Base-by-base conservation (phyloP, 345 rosid species). In the Eucalyptus virginea region DNA sequence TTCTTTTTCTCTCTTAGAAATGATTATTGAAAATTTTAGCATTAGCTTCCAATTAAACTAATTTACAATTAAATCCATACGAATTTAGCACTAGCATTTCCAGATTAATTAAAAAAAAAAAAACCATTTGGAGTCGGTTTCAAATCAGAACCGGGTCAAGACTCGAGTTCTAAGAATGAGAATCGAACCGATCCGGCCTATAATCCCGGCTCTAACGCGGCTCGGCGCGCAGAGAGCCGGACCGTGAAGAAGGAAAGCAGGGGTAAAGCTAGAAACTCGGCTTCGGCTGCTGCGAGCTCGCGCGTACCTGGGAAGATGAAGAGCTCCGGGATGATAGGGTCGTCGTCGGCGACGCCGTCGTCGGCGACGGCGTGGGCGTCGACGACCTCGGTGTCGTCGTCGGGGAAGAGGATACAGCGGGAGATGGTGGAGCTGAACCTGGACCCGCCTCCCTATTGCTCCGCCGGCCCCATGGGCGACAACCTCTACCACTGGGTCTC, bases 401-500 rank as follows among this genome's bases (percentile, higher is more conserved):
- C 99, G 4, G 97, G 98, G 91, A 97, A 94, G 95, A 94, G 99
- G 92, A 97, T 98, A 32, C 99, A 96, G 89, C 93, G 96, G 81
- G 99, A 98, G 91, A 95, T 97, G 97, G 88, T 92, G 10, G 99
- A 97, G 91, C 97, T 96, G 19, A 96, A 93, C 93, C 88, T 88
- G 69, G 95, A 96, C 91, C 98, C 99, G 17, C 98, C 98, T 90
- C 92, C 91, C 80, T 95, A 96, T 88, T 97, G 97, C 87, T 97
- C 98, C 14, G 99, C 99, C 62, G 99, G 98, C 40, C 99, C 99
- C 16, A 96, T 93, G 85, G 97, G 98, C 54, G 99, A 98, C 92
- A 98, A 94, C 91, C 97, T 98, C 90, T 96, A 95, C 93, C 94
- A 96, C 88, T 96, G 99, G 99, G 94, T 98, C 92, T 92, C 99